Conservation (phyloP, 768 basidiomycete species). For the Boletus pseudo-olivaceus region DNA sequence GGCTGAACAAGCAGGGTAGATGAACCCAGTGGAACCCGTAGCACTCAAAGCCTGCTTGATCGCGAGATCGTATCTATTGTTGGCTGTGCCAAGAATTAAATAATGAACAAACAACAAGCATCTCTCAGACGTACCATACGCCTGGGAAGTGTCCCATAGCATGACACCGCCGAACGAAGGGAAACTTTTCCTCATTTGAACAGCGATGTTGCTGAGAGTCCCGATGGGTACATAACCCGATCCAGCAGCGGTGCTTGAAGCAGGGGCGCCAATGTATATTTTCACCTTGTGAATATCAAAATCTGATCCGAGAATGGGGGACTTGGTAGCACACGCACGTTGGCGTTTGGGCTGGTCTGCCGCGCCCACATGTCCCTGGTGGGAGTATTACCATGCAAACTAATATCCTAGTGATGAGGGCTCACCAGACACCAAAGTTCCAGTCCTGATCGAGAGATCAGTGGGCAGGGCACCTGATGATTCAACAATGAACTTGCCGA, state of each 20-base stretch:
- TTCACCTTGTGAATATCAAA: constrained; percentile 28
- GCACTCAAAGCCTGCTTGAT: constrained; percentile 58
- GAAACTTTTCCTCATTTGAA: constrained; percentile 35
- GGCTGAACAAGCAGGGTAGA: constrained; percentile 58
- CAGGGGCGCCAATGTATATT: constrained; percentile 43
- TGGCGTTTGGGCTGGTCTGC: constrained; percentile 38
- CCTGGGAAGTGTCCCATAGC: constrained; percentile 46
- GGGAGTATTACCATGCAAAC: constrained; percentile 7
- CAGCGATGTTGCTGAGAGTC: constrained; percentile 33
- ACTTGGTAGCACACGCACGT: constrained; percentile 26
- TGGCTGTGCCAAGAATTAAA: constrained; percentile 35
- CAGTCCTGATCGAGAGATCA: constrained; percentile 40
- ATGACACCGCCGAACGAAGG: constrained; percentile 44
- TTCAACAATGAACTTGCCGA: constrained; percentile 38
- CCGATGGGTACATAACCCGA: constrained; percentile 35
- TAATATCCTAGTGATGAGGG: background rate
- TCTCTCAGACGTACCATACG: constrained; percentile 22
- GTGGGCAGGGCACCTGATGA: background rate
- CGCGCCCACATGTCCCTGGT: constrained; percentile 45
- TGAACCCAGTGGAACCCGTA: constrained; percentile 68
- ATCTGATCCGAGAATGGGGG: background rate
- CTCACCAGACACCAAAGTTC: constrained; percentile 35
- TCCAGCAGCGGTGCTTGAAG: constrained; percentile 40
- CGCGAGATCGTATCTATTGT: constrained; percentile 54
- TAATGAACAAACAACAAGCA: constrained; percentile 1